Conservation (phyloP, 176 grass and related monocot genomes). For the Musa schizocarpa region DNA sequence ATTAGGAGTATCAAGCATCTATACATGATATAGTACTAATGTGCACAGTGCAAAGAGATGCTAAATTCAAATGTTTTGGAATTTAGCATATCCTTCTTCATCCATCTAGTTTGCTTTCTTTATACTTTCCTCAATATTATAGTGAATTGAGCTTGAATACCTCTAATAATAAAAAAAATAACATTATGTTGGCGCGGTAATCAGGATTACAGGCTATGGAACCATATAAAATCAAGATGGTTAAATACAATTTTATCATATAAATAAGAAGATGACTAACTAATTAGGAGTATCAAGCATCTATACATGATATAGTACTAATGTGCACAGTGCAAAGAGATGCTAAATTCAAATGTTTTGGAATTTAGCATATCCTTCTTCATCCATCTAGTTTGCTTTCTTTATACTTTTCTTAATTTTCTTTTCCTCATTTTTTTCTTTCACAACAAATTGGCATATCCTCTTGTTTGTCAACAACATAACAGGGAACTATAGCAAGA, state of each 20-base stretch:
- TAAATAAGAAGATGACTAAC: not conserved
- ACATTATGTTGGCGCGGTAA: not conserved
- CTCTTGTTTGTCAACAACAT: not conserved
- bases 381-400: not conserved
- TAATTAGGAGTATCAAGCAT: not conserved
- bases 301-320: not conserved
- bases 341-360: not conserved
- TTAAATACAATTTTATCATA: not conserved
- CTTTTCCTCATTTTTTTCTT: not conserved
- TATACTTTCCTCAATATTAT: not conserved
- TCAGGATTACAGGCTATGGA: not conserved
- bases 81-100: not conserved
- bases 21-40: not conserved
- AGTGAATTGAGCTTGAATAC: not conserved
- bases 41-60: not conserved
- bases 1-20: not conserved
- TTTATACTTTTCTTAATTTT: not conserved
- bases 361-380: not conserved
- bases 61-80: not conserved
- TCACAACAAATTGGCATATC: not conserved
- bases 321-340: not conserved
- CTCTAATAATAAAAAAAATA: not conserved
- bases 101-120: not conserved
- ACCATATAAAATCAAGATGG: not conserved
- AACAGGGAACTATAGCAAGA: not conserved